Conservation (phyloP, 2,329 filamentous ascomycete species). For the Diplodia mutila region DNA sequence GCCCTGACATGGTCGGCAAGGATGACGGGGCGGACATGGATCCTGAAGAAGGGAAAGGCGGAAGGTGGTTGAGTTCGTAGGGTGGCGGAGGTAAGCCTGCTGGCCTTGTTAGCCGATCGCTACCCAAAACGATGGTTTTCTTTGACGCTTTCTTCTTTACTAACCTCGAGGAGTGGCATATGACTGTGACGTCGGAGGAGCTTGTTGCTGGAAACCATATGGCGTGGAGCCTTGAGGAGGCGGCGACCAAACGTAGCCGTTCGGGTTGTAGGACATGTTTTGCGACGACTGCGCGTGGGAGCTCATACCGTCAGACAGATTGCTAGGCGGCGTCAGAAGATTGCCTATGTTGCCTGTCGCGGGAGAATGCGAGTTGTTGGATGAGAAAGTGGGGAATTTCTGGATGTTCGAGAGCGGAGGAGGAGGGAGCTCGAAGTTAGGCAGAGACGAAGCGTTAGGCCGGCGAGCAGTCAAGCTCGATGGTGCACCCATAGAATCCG, state of each 20-base stretch:
- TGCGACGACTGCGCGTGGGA: constrained; percentile 63
- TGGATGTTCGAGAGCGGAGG: constrained; percentile 59
- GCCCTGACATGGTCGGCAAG: constrained; percentile 50
- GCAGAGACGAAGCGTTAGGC: constrained; percentile 69
- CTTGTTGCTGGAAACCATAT: constrained; percentile 54
- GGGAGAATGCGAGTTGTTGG: constrained; percentile 51
- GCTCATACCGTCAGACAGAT: constrained; percentile 61
- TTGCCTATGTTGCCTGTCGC: constrained; percentile 56
- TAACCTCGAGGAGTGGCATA: constrained; percentile 51
- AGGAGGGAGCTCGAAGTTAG: constrained; percentile 70
- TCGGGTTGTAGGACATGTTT: constrained; percentile 61
- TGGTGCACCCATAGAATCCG: constrained; percentile 63
- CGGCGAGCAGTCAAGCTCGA: constrained; percentile 72
- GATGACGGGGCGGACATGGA: constrained; percentile 59
- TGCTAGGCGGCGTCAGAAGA: constrained; percentile 65
- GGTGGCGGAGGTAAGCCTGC: constrained; percentile 69
- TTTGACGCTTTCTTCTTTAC: constrained; percentile 34
- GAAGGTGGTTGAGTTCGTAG: constrained; percentile 67
- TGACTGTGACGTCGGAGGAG: constrained; percentile 23
- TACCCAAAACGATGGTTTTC: background rate
- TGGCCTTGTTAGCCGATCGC: constrained; percentile 23
- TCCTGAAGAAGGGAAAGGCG: constrained; percentile 64
- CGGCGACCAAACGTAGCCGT: constrained; percentile 64
- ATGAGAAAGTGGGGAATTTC: constrained; percentile 36
- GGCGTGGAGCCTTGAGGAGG: constrained; percentile 62